Evolutionary conservation across 371 early-diverging fungal species (phyloP).

Genomic region (Sanchytrium tribonematis): DNA sequence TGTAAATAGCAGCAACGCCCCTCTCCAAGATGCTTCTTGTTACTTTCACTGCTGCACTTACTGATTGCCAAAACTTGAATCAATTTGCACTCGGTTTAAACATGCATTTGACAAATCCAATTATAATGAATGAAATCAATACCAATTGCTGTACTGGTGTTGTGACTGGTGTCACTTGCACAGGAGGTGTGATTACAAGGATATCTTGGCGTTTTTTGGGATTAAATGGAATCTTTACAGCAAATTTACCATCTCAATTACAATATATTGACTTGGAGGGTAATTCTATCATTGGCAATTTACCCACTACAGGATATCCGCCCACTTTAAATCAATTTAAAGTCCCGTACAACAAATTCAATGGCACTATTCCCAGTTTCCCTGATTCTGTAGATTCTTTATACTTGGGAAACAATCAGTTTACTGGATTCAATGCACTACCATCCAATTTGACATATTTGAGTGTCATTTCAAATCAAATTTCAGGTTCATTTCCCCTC

Average conservation of each 20-base stretch:
- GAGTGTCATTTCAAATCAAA: background rate
- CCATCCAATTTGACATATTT: background rate
- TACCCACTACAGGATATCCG: background rate
- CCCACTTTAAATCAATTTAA: background rate
- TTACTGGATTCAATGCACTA: background rate
- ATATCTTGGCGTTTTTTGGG: background rate
- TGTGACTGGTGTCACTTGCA: background rate
- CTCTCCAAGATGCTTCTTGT: no score
- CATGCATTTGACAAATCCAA: background rate
- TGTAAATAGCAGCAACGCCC: no score
- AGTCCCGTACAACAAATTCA: background rate
- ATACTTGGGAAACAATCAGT: background rate
- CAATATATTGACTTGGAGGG: background rate
- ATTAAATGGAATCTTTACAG: background rate
- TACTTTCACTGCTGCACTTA: no score
- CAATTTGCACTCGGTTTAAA: background rate
- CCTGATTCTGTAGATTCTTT: background rate
- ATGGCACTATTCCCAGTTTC: background rate
- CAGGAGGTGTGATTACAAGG: background rate
- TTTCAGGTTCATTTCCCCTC: background rate
- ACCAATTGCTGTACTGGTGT: background rate
- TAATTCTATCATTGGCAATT: background rate
- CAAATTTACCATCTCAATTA: background rate
- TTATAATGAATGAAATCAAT: background rate
- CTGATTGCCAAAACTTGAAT: background rate